Conservation (phyloP, 768 basidiomycete genomes). For the Tricholoma terreum region DNA sequence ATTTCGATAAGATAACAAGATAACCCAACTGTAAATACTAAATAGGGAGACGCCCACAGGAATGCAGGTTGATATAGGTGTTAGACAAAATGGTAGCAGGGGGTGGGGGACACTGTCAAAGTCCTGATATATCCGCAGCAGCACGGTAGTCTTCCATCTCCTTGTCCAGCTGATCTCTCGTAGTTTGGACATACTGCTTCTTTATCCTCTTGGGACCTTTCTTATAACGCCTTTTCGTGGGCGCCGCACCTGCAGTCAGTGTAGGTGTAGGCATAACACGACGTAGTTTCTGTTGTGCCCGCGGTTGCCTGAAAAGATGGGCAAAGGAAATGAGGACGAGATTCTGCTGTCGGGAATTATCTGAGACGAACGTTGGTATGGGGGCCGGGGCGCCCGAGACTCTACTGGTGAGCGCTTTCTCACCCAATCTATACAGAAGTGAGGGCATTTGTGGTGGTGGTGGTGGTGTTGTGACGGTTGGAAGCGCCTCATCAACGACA, state of each 20-base stretch:
- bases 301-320: conserved; percentile 7
- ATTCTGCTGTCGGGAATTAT: background rate
- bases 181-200: conserved; percentile 39
- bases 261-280: conserved; percentile 16
- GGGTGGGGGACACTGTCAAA: background rate
- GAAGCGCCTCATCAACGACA: conserved; percentile 43
- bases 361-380: conserved; percentile 13
- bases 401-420: conserved; percentile 3
- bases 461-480: conserved; percentile 12
- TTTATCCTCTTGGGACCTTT: conserved; percentile 76
- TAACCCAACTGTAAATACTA: background rate
- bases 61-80: no score
- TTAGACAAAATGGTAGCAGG: no score
- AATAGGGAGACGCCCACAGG: no score
- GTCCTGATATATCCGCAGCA: conserved; percentile 24
- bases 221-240: conserved; percentile 48
- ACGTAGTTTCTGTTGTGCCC: conserved; percentile 2
- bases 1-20: conserved; percentile 12
- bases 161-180: conserved; percentile 62
- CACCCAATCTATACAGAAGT: conserved; percentile 29
- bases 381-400: conserved; percentile 8
- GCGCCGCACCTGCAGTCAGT: conserved; percentile 27
- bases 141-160: conserved; percentile 83
- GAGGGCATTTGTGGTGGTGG: conserved; percentile 18
- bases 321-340: background rate